A percentile compares a stretch with the other conserved stretches of the same genome.
These are phyloP conservation scores for Apium graveolens DNA, from an alignment of 129 eudicot genomes.

Conservation along the genomic window DNA sequence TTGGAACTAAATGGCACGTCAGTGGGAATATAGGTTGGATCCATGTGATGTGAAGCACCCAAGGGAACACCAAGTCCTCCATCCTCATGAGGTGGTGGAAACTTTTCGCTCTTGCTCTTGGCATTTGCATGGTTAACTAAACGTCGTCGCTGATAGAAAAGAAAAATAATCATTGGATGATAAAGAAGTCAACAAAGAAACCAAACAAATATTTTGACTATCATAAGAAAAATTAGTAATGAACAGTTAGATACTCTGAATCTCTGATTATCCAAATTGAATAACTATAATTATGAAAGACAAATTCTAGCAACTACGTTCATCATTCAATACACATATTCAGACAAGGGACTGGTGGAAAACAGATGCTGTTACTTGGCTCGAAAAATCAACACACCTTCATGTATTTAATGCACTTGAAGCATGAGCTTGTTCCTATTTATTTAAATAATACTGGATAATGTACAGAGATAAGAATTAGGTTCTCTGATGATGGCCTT, in stretches of 20 bases:
- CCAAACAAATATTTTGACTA: background rate
- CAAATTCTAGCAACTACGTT: background rate
- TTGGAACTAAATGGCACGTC: slow-evolving; percentile 58
- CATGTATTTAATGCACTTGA: background rate
- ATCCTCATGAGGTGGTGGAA: slow-evolving; percentile 84
- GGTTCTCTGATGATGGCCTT: no score
- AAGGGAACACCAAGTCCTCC: slow-evolving; percentile 71
- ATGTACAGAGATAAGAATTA: no score
- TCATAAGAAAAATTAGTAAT: background rate
- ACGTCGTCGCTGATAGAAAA: slow-evolving; percentile 50
- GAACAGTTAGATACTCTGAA: background rate
- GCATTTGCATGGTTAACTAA: slow-evolving; percentile 72
- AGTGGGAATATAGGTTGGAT: slow-evolving; percentile 54
- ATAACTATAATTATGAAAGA: background rate
- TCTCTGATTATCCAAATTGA: background rate
- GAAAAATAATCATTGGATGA: background rate
- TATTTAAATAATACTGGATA: background rate
- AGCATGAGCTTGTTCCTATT: background rate
- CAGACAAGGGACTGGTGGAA: background rate
- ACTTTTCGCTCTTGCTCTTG: slow-evolving; percentile 79
- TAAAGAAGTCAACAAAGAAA: background rate
- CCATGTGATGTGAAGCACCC: slow-evolving; percentile 76
- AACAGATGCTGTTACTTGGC: background rate
- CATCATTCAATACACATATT: background rate
- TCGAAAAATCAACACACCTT: background rate